Evolutionary conservation across 768 basidiomycete genomes (phyloP).

Genomic region (Candolleomyces eurysporus): DNA sequence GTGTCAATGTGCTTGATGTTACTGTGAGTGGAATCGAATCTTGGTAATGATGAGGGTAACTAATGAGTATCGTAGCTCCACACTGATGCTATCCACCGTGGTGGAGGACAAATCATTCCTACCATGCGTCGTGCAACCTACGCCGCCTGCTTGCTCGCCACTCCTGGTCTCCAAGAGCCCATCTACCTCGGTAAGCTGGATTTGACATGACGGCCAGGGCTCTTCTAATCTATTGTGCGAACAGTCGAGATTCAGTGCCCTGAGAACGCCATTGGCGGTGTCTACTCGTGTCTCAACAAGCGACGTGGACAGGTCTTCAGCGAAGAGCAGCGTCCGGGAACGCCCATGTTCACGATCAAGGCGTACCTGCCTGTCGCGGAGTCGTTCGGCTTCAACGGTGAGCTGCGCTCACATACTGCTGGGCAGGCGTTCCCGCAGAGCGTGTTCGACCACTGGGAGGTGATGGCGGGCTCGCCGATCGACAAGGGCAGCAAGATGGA

Average conservation of each 20-base stretch:
- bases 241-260: conserved; percentile 95
- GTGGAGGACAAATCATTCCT: conserved; percentile 98
- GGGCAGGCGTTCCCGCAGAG: conserved; percentile 98
- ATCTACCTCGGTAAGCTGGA: conserved; percentile 76
- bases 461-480: conserved; percentile 77
- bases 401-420: conserved; percentile 85
- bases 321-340: conserved; percentile 95
- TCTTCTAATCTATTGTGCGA: conserved; percentile 22
- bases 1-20: conserved; percentile 94
- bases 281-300: conserved; percentile 92
- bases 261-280: conserved; percentile 95
- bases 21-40: conserved; percentile 54
- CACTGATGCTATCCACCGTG: conserved; percentile 98
- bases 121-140: conserved; percentile 95
- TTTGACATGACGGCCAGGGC: background rate
- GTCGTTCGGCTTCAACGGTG: conserved; percentile 98
- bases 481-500: conserved; percentile 94
- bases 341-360: conserved; percentile 99
- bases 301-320: conserved; percentile 98
- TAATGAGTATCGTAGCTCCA: conserved; percentile 61
- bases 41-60: conserved; percentile 2
- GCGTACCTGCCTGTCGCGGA: conserved; percentile 90
- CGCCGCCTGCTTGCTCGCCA: conserved; percentile 90
- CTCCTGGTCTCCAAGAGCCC: conserved; percentile 92
- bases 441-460: conserved; percentile 92